Conservation (phyloP, 192 early-diverging fungal species). For the Rhizophagus sp. region DNA sequence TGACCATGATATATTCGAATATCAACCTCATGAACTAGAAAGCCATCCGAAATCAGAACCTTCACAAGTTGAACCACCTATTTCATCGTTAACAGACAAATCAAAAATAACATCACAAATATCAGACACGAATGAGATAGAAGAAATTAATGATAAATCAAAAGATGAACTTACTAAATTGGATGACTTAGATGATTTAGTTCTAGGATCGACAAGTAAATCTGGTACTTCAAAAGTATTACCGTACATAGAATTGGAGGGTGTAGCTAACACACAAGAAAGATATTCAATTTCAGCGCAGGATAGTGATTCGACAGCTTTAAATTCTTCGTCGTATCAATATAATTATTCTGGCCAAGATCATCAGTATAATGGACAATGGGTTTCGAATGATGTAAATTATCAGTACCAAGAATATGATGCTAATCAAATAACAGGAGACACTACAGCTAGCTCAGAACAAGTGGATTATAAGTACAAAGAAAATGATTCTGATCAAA, state of each 20-base stretch:
- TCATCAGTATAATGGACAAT: neutral
- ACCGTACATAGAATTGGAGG: neutral
- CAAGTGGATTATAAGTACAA: too few species aligned
- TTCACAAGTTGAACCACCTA: neutral
- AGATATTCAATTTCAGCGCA: neutral
- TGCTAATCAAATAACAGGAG: neutral
- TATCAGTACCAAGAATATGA: neutral
- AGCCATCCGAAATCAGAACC: neutral
- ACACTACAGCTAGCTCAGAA: neutral
- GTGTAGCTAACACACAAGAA: too few species aligned
- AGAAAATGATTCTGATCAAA: neutral
- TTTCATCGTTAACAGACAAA: neutral
- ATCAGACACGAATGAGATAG: too few species aligned
- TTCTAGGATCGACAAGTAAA: neutral
- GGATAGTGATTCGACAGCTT: neutral
- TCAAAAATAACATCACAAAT: neutral
- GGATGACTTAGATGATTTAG: slow-evolving; percentile 9
- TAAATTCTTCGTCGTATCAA: neutral
- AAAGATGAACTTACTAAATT: slow-evolving; percentile 4
- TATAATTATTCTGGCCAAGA: neutral
- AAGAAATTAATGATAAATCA: neutral
- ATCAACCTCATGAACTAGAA: neutral
- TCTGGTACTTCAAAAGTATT: neutral
- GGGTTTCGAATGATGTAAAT: neutral
- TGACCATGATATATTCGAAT: slow-evolving; percentile 19